Base-by-base conservation (phyloP, 176 grass and related monocot genomes). In the Lolium perenne region DNA sequence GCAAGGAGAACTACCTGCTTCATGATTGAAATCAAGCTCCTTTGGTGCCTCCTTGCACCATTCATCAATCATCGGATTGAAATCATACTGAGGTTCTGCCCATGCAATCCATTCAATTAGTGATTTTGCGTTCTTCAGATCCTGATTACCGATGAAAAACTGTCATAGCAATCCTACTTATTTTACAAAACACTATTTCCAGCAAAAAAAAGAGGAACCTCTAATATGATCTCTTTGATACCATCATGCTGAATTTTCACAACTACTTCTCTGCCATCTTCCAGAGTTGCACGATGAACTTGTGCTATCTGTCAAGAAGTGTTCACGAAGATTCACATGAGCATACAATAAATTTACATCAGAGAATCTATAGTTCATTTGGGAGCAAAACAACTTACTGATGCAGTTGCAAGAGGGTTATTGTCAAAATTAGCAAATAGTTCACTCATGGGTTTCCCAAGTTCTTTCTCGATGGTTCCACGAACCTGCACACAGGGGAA, bases 101-200 rank as follows among this genome's bases (percentile, higher is more conserved):
- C 97, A 98, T 65, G 97, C 97, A 71, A 95, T 96, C 97, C 97
- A 98, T 83, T 98, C 90, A 83, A 94, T 59, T 79, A 98, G 88
- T 62, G 97, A 88, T 87, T 98, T 98, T 80, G 97, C 92, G 83
- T 98, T 98, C 88, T 95, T 98, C 66, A 98, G 87, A 90, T 98
- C 97, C 97, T 98, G 85, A 58, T 78, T 38, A 89, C 22, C 54
- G 82, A 82, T 58, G 53, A n/a, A 55, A 87, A 76, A 46, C 58
- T 86, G 20, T 76, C 51, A 82, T n/a, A 71, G 66, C 6, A 49
- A 20, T 63, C 54, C 32, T 57, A 64, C 22, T 18, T 63, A 62
- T 77, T 38, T 55, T 77, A 82, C 16, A 71, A 40, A 47, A 49
- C 26, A 79, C 41, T 38, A 76, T 47, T 66, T n/a, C 10, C 56